Evolutionary conservation across 257 asterid species (phyloP), one percentile per base, ranked within the genome.

Genomic region (Solanum virginianum): DNA sequence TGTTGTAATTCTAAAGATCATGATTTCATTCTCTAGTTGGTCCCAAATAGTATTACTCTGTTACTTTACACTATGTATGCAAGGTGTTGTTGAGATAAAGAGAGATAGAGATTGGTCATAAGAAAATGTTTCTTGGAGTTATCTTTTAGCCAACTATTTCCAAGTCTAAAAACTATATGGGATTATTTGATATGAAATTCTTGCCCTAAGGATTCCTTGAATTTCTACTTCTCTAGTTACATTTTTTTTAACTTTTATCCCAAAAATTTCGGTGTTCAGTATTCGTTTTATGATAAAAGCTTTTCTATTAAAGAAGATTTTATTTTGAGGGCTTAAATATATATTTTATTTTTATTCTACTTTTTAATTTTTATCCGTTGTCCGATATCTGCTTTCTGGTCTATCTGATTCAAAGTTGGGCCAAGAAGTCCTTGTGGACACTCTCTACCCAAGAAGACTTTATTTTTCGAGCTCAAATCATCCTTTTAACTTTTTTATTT

Each of bases 61-160:
- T 62, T 82, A 43, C 60, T 82, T 82, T 82, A 65, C 69, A 82
- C 60, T 8, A 13, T 81, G n/a, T 41, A n/a, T 81, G 29, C 39
- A 9, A 14, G 24, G 82, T 75, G 62, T 49, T 49, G 72, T 55
- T 82, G 74, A 47, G 75, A 82, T n/a, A 59, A 81, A 81, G 57
- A n/a, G 59, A 60, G 85, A 82, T 39, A 43, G 85, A 43, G 85
- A 82, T 65, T 82, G 85, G 10, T 82, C 85, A 60, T 81, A 6
- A 1, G 56, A 43, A 29, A 41, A 41, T 39, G 8, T 70, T 70
- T 43, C n/a, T 82, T n/a, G 49, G 39, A 60, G 69, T 13, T 22
- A 22, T 57, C 71, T 60, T 10, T 65, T 60, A 39, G 41, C 72
- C 72, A 81, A 57, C 74, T 43, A 59, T 59, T 82, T 62, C 45